A percentile compares a stretch with the other conserved stretches of the same genome.
phyloP scores from a whole-genome alignment of 768 basidiomycete species.

The Lentinula sp. region DNA sequence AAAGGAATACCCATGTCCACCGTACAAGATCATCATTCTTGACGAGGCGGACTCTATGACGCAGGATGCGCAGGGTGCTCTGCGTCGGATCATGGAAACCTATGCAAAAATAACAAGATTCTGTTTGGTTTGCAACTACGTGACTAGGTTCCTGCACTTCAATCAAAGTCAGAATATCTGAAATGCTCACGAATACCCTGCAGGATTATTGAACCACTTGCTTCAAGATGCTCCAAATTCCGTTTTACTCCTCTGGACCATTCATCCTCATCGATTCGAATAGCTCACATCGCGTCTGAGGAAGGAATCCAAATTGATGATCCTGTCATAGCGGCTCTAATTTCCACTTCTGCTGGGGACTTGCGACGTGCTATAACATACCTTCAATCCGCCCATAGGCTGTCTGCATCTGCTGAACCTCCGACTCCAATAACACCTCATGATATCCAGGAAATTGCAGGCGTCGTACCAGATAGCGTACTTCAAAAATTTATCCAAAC shows the following conservation, averaged over 20 bases:
- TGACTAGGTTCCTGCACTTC: conserved; percentile 66
- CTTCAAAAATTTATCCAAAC: conserved; percentile 63
- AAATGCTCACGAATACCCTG: background rate
- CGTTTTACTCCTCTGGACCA: conserved; percentile 91
- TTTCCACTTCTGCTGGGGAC: conserved; percentile 83
- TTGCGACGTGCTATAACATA: conserved; percentile 96
- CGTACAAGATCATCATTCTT: conserved; percentile 97
- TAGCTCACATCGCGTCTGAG: conserved; percentile 71
- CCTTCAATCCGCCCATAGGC: conserved; percentile 89
- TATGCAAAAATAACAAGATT: conserved; percentile 96
- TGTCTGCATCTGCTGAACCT: conserved; percentile 68
- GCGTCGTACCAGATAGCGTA: conserved; percentile 77
- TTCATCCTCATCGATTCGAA: conserved; percentile 64
- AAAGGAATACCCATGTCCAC: conserved; percentile 89
- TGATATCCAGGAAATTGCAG: conserved; percentile 96
- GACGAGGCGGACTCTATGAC: conserved; percentile 99
- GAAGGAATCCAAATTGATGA: conserved; percentile 60
- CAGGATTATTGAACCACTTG: conserved; percentile 97
- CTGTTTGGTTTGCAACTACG: conserved; percentile 98
- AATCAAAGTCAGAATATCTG: background rate
- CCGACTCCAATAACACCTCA: conserved; percentile 66
- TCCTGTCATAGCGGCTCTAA: conserved; percentile 65
- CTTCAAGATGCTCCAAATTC: conserved; percentile 99
- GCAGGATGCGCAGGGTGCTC: conserved; percentile 95
- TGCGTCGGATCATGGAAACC: conserved; percentile 99